Evolutionary conservation across 208 protist genomes (phyloP), one percentile per base, ranked within the genome.

Genomic region (Trypanosoma caninum): DNA sequence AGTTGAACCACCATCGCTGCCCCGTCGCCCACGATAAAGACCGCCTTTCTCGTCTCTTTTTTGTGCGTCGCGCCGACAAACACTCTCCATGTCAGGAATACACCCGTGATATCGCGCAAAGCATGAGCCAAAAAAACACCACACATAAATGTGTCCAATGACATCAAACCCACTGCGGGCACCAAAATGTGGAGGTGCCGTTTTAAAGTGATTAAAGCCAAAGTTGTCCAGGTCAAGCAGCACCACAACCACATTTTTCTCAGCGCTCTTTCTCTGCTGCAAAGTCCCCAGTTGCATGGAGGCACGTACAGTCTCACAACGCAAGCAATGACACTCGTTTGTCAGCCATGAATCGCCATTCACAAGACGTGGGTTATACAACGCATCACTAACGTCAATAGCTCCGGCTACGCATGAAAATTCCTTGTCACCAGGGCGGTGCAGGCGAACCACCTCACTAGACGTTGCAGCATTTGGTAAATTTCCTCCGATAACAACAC

Each of bases 151-250:
- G 41, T 82, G 66, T n/a, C 74, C 55, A 18, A 84, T 54, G 16
- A 79, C 40, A 18, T 82, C 59, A 25, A 78, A 61, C 9, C 10
- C 31, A 27, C 25, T 34, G 6, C 52, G 52, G 9, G 16, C 1
- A 18, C 30, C 27, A 20, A 18, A 11, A 8, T 28, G 6, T 11
- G 80, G 77, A 1, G 76, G 72, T 3, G 82, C 64, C 0, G 80
- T 82, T 64, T 89, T 89, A 69, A 95, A 90, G 35, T 95, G 88
- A 55, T 89, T 89, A 55, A 89, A 95, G 33, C 88, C 88, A 59
- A 83, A 95, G 65, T 95, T 95, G 38, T 95, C 88, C 44, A 95
- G 64, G 48, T 95, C 88, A n/a, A 95, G 56, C 16, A 95, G 64
- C 8, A 95, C 71, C 2, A 95, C 69, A 9, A 92, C 65, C 7